phyloP scores from a whole-genome alignment of 495 filamentous ascomycete genomes.

The Podospora appendiculata region DNA sequence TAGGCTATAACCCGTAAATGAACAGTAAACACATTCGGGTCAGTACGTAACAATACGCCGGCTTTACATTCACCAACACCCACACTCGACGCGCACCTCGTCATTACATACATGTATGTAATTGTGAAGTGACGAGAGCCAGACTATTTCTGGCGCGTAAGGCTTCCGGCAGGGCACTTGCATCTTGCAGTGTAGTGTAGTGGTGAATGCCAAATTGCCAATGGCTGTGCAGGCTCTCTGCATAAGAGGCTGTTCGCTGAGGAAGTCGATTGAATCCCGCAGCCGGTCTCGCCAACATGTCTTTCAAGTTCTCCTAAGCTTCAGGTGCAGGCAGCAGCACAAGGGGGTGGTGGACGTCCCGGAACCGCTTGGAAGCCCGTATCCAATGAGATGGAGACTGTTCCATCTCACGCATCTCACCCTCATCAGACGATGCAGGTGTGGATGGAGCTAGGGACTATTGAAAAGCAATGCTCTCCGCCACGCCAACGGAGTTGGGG shows the following conservation, averaged over 20 bases:
- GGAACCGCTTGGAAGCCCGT: conserved; percentile 15
- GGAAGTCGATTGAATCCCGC: conserved; percentile 7
- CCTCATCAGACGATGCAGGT: conserved; percentile 22
- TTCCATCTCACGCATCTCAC: conserved; percentile 16
- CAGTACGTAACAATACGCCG: no score
- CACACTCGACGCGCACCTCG: no score
- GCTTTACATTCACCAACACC: no score
- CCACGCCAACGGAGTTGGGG: not conserved
- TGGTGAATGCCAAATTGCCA: not conserved
- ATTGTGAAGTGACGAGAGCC: conserved; percentile 8
- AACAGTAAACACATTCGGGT: no score
- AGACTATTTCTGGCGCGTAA: conserved; percentile 23
- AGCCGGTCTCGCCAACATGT: conserved; percentile 8
- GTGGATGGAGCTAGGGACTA: conserved; percentile 15
- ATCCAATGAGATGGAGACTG: conserved; percentile 15
- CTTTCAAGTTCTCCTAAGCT: conserved; percentile 4
- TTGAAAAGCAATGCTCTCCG: conserved; percentile 13
- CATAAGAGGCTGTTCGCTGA: conserved; percentile 17
- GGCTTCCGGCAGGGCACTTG: conserved; percentile 26
- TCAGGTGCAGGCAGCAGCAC: conserved; percentile 14
- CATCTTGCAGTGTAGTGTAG: conserved; percentile 14
- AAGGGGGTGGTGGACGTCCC: conserved; percentile 10
- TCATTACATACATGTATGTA: no score
- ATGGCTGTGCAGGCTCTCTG: conserved; percentile 12
- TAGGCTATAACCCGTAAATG: no score